Base-by-base conservation (phyloP, 2,329 filamentous ascomycete species). In the Byssoonygena ceratinophila region DNA sequence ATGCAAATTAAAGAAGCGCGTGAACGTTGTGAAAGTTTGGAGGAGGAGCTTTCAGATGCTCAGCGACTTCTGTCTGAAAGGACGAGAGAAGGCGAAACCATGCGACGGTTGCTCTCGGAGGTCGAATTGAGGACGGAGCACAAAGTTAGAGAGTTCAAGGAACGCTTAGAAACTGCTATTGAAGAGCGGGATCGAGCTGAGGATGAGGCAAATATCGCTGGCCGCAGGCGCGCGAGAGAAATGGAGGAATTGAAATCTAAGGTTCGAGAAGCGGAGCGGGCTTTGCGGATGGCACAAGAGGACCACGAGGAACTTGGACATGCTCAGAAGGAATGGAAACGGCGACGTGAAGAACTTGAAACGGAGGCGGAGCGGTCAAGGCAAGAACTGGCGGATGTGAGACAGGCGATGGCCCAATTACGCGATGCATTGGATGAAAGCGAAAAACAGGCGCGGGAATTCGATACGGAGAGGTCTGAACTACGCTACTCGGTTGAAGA, bases 121-220 rank as follows among this genome's bases (percentile, higher is more conserved):
- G 87, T 90, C 7, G 88, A 97, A 66, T 81, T 85, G 55, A 79
- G 87, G 8, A 83, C 90, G 1, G 90, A 97, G 59, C 75, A 75
- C 55, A 86, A 88, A 63, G 80, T 94, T 16, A 82, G 87, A 25
- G 91, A 97, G 58, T 92, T 95, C 82, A 84, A 87, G 51, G 82
- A 87, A 54, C 82, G 85, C 1, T 84, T 97, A 77, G 91, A 97
- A 62, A 76, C 86, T 1, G 90, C 90, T 0, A 78, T 94, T n/a
- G 90, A 96, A 66, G 92, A 98, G 68, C 81, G 92, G 16, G 92
- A 98, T 65, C 82, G 88, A 1, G 83, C 89, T 1, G 91, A 98
- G 68, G 90, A 97, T 57, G 90, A 97, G 69, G 83, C 88, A 2
- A 87, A 82, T 61, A 85, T 82, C 0, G 77, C 86, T 46, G 85